Evolutionary conservation across 371 early-diverging fungal genomes (phyloP).

Genomic region (Mortierella sp.): DNA sequence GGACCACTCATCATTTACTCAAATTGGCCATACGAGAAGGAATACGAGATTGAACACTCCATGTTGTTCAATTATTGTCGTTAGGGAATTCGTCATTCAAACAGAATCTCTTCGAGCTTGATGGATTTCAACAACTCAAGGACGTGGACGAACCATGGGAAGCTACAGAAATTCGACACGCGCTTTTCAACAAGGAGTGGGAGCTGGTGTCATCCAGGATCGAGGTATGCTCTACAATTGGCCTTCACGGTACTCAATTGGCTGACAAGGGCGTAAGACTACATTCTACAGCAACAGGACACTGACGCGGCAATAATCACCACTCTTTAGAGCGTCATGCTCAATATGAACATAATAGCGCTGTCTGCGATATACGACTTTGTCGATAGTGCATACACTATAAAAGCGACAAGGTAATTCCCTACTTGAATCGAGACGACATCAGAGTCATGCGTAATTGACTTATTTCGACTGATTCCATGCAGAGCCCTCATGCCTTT

Average conservation of each 20-base stretch:
- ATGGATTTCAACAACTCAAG: slow-evolving; percentile 62
- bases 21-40: not conserved
- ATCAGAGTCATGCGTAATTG: not conserved
- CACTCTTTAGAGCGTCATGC: slow-evolving; percentile 58
- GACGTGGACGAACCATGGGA: slow-evolving; percentile 62
- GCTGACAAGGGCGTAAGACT: too few species aligned
- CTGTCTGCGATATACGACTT: slow-evolving; percentile 61
- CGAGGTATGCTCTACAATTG: slow-evolving; percentile 54
- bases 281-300: not conserved
- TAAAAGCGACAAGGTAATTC: slow-evolving; percentile 28
- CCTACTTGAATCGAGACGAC: slow-evolving; percentile 14
- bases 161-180: slow-evolving; percentile 58
- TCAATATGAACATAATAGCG: slow-evolving; percentile 64
- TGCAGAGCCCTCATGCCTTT: slow-evolving; percentile 58
- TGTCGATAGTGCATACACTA: slow-evolving; percentile 62
- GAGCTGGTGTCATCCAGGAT: slow-evolving; percentile 53
- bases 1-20: not conserved
- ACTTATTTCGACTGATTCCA: slow-evolving; percentile 1
- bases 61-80: not conserved
- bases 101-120: slow-evolving; percentile 31
- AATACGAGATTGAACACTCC: not conserved
- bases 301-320: not conserved
- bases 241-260: not conserved
- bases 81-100: not conserved
- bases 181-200: slow-evolving; percentile 61